phyloP scores from a whole-genome alignment of 192 early-diverging fungal genomes.

The Fimicolochytrium jonesii region DNA sequence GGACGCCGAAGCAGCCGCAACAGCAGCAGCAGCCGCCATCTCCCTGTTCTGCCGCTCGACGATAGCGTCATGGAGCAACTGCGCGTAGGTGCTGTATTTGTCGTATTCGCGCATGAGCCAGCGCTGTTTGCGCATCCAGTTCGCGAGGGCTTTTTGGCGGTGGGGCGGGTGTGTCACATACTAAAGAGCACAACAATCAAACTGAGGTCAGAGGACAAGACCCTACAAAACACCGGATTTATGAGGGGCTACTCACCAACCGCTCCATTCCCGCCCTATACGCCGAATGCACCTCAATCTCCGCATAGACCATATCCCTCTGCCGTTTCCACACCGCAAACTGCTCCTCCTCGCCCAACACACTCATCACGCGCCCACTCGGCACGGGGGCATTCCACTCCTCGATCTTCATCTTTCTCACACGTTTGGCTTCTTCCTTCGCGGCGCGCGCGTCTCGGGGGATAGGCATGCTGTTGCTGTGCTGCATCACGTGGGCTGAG shows the following conservation, averaged over 20 bases:
- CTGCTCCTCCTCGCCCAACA: constrained; percentile 32
- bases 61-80: constrained; percentile 15
- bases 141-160: constrained; percentile 33
- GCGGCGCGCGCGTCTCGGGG: too few relatives aligned
- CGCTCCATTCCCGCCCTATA: constrained; percentile 32
- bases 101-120: constrained; percentile 41
- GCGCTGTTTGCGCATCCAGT: constrained; percentile 44
- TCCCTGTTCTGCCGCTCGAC: not conserved
- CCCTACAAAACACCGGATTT: too few relatives aligned
- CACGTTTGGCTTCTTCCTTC: constrained; percentile 11
- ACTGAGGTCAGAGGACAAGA: too few relatives aligned
- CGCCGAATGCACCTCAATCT: constrained; percentile 41
- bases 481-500: too few relatives aligned
- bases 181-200: constrained; percentile 10
- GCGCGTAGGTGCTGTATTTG: constrained; percentile 38
- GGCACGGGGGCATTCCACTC: constrained; percentile 36
- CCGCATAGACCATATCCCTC: constrained; percentile 18
- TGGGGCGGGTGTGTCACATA: constrained; percentile 23
- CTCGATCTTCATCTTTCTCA: constrained; percentile 28
- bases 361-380: constrained; percentile 26
- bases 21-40: not conserved
- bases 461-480: too few relatives aligned
- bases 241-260: constrained; percentile 18
- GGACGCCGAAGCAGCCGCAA: too few relatives aligned
- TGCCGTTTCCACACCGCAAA: constrained; percentile 35